Evolutionary conservation across 2,329 filamentous ascomycete genomes (phyloP).

Genomic region (Aureobasidium namibiae): DNA sequence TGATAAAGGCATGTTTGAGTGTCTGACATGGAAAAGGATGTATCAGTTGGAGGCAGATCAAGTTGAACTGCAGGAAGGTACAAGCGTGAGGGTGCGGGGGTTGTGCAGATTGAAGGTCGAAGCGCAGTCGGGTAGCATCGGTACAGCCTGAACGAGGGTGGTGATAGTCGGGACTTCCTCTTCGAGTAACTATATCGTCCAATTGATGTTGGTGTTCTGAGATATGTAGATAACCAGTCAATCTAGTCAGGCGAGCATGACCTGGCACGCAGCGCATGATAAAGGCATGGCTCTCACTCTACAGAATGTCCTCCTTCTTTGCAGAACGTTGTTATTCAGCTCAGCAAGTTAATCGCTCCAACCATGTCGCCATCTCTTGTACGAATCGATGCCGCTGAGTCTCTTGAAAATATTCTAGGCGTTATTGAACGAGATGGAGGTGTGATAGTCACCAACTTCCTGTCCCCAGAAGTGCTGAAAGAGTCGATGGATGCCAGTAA

Average conservation of each 20-base stretch:
- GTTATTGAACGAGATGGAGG: neutral
- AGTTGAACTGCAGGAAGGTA: neutral
- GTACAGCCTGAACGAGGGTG: neutral
- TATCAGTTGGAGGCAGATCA: neutral
- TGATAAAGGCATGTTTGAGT: neutral
- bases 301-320: neutral
- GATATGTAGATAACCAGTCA: neutral
- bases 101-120: neutral
- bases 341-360: neutral
- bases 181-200: neutral
- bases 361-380: neutral
- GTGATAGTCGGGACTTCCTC: neutral
- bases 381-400: neutral
- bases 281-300: neutral
- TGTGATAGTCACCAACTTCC: neutral
- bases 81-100: neutral
- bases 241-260: neutral
- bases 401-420: neutral
- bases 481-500: neutral
- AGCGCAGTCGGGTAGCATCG: neutral
- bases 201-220: neutral
- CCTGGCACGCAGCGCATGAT: neutral
- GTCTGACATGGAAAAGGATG: neutral
- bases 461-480: neutral
- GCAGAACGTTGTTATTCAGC: neutral